These are phyloP conservation scores for Phaeotremella skinneri DNA, from an alignment of 768 basidiomycete species.

Conservation along the genomic window DNA sequence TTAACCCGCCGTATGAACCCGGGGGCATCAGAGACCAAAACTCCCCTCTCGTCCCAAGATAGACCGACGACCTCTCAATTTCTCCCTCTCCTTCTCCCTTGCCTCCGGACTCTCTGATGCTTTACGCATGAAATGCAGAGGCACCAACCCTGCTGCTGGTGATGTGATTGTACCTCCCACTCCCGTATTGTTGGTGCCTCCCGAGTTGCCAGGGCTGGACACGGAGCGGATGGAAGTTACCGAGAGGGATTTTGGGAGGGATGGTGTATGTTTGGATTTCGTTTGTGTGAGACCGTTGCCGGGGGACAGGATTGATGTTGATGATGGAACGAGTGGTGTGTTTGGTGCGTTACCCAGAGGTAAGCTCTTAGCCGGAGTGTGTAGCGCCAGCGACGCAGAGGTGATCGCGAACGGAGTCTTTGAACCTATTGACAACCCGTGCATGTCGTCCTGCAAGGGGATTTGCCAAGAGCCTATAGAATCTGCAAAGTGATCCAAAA, in stretches of 20 bases:
- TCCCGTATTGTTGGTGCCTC: too few species aligned
- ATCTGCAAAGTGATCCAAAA: constrained; percentile 43
- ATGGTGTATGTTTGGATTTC: too few species aligned
- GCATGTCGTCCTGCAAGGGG: neutral
- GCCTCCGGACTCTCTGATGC: constrained; percentile 54
- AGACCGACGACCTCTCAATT: constrained; percentile 16
- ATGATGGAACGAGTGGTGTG: neutral
- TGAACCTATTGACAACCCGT: neutral
- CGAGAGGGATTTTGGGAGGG: neutral
- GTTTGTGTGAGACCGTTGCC: too few species aligned
- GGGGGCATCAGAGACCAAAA: neutral
- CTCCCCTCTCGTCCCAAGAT: constrained; percentile 25
- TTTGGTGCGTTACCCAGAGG: neutral
- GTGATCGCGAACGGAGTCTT: constrained; percentile 6
- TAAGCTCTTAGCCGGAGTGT: neutral
- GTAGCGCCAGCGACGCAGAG: constrained; percentile 2
- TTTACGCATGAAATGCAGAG: constrained; percentile 79
- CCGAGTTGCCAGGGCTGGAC: too few species aligned
- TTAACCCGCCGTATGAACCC: too few species aligned
- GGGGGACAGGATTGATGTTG: too few species aligned
- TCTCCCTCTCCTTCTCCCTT: constrained; percentile 39
- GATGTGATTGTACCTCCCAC: neutral
- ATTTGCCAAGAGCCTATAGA: constrained; percentile 15
- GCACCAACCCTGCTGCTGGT: constrained; percentile 54
- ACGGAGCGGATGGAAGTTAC: neutral